Conservation (phyloP, 2,329 filamentous ascomycete genomes). For the Magnaporthales sp. region DNA sequence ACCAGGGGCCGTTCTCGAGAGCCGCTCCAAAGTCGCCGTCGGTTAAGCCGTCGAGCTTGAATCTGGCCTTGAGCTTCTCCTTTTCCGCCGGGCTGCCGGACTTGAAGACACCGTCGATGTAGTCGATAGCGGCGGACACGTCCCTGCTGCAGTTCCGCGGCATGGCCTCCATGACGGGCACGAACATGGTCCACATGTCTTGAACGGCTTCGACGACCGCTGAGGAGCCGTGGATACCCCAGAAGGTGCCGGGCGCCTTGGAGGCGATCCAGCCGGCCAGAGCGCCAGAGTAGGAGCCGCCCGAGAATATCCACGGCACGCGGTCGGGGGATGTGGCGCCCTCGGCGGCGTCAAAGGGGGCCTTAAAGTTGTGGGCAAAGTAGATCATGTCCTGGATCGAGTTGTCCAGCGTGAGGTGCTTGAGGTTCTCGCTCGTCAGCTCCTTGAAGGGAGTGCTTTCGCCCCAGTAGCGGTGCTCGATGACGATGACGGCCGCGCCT, state of each 20-base stretch:
- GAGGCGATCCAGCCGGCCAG: constrained; percentile 42
- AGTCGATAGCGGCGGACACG: constrained; percentile 35
- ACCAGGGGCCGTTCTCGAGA: constrained; percentile 45
- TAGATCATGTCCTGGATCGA: constrained; percentile 30
- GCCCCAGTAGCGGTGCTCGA: constrained; percentile 36
- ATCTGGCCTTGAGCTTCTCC: constrained; percentile 37
- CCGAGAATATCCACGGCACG: constrained; percentile 45
- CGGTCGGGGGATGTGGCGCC: constrained; percentile 33
- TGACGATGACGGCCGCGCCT: constrained; percentile 28
- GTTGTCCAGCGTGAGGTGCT: constrained; percentile 30
- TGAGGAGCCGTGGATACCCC: constrained; percentile 47
- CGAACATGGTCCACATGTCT: constrained; percentile 47
- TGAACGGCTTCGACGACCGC: constrained; percentile 43
- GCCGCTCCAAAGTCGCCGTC: constrained; percentile 36
- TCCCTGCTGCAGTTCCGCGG: constrained; percentile 47
- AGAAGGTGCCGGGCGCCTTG: constrained; percentile 43
- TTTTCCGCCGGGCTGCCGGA: constrained; percentile 28
- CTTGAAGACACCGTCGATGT: constrained; percentile 38
- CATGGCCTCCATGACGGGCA: constrained; percentile 41
- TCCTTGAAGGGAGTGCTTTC: constrained; percentile 25
- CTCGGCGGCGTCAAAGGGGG: constrained; percentile 35
- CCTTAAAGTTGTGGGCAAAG: constrained; percentile 32
- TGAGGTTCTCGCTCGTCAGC: constrained; percentile 25
- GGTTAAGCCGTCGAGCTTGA: constrained; percentile 33
- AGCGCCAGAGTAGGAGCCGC: constrained; percentile 47